Percentiles rank a stretch among this genome's conserved stretches.
These are phyloP conservation scores for Penicillium coprophilum DNA, from an alignment of 495 filamentous ascomycete genomes.

Conservation along the genomic window DNA sequence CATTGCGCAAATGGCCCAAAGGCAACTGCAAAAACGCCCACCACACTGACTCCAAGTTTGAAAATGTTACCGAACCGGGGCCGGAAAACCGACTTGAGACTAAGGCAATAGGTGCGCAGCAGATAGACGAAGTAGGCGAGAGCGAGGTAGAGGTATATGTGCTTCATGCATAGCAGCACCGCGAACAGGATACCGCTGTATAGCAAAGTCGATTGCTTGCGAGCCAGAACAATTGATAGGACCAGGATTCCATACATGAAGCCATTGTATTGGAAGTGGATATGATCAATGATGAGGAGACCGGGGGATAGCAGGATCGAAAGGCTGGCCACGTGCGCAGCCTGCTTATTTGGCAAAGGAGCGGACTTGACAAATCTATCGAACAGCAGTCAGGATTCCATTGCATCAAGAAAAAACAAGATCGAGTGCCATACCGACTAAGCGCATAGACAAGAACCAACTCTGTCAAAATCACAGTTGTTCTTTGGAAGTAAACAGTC, in stretches of 20 bases:
- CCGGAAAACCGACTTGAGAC: conserved; percentile 69
- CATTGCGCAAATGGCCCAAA: conserved; percentile 87
- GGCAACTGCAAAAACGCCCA: conserved; percentile 72
- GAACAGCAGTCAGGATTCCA: background rate
- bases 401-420: background rate
- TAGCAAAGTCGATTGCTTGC: conserved; percentile 73
- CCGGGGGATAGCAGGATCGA: conserved; percentile 91
- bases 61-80: conserved; percentile 74
- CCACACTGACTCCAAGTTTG: conserved; percentile 75
- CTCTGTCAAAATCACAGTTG: conserved; percentile 85
- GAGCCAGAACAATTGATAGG: conserved; percentile 77
- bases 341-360: conserved; percentile 61
- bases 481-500: conserved; percentile 89
- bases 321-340: conserved; percentile 82
- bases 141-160: conserved; percentile 96
- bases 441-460: conserved; percentile 82
- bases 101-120: conserved; percentile 84
- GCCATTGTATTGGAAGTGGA: conserved; percentile 99
- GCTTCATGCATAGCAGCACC: conserved; percentile 84
- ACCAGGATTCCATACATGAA: conserved; percentile 90
- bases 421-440: conserved; percentile 54
- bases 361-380: conserved; percentile 69
- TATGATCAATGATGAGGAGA: conserved; percentile 95
- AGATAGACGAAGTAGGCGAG: conserved; percentile 96
- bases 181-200: conserved; percentile 81